Evolutionary conservation across 2,329 filamentous ascomycete species (phyloP).

Genomic region (Diaporthe velutina): DNA sequence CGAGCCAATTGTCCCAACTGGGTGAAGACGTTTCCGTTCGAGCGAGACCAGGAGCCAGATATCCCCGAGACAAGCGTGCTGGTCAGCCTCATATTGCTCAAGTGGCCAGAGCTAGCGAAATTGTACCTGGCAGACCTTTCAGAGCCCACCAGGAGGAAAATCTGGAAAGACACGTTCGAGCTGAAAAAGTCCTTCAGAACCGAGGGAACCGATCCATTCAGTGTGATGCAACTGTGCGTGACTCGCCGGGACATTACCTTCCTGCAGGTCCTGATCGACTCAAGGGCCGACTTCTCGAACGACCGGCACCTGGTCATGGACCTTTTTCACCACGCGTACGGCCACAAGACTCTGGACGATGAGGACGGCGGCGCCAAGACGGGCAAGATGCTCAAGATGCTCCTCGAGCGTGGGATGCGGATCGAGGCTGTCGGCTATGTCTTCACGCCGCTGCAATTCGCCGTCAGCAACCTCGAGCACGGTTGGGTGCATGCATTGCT

Average conservation of each 20-base stretch:
- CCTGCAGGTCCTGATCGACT: neutral
- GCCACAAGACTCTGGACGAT: neutral
- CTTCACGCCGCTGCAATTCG: conserved; percentile 31
- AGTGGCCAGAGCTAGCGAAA: conserved; percentile 15
- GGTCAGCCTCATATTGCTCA: conserved; percentile 10
- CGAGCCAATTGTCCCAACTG: neutral
- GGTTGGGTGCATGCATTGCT: neutral
- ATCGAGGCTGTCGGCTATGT: neutral
- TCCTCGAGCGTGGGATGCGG: conserved; percentile 14
- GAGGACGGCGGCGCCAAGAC: neutral
- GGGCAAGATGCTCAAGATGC: conserved; percentile 7
- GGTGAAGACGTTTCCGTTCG: conserved; percentile 6
- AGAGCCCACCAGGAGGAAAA: neutral
- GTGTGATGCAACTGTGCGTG: conserved; percentile 2
- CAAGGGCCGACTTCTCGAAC: conserved; percentile 1
- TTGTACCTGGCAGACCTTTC: neutral
- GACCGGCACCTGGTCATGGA: conserved; percentile 14
- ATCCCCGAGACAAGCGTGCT: neutral
- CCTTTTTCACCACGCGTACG: conserved; percentile 9
- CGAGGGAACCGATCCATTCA: neutral
- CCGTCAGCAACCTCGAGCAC: neutral
- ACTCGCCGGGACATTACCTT: neutral
- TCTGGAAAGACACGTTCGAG: conserved; percentile 25
- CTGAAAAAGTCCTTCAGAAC: neutral
- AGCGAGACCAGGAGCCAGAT: neutral